A percentile compares a stretch with the other conserved stretches of the same genome.
These are phyloP conservation scores for Solanum microdontum DNA, from an alignment of 257 asterid species.

Conservation along the genomic window DNA sequence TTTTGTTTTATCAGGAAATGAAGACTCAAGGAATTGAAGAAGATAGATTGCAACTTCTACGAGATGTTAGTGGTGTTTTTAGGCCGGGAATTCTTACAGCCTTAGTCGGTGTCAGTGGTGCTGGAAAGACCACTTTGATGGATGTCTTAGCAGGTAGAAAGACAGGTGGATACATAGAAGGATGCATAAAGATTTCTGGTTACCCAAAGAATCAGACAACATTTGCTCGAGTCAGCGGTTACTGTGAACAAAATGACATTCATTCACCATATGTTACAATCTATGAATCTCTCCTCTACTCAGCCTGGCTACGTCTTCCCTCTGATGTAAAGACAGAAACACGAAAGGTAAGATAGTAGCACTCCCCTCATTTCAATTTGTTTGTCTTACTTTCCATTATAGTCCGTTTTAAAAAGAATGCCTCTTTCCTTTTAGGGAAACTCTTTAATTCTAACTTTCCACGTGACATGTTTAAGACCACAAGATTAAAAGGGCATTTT, in stretches of 20 bases:
- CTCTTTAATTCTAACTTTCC: background rate
- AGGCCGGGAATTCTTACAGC: constrained; percentile 82
- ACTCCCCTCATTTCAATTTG: background rate
- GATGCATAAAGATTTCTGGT: constrained; percentile 61
- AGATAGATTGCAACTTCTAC: constrained; percentile 48
- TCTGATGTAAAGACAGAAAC: constrained; percentile 59
- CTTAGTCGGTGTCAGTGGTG: constrained; percentile 82
- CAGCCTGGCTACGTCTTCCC: constrained; percentile 88
- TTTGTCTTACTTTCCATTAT: background rate
- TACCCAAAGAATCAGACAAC: constrained; percentile 69
- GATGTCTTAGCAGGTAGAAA: constrained; percentile 87
- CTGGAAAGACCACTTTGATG: constrained; percentile 92
- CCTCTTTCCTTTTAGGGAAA: background rate
- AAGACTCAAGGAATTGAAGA: constrained; percentile 53
- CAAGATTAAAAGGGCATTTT: background rate
- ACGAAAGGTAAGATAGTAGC: constrained; percentile 40
- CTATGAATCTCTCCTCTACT: constrained; percentile 68
- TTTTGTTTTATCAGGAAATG: constrained; percentile 50
- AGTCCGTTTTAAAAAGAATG: background rate
- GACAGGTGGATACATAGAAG: constrained; percentile 76
- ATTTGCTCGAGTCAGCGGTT: constrained; percentile 83
- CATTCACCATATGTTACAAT: constrained; percentile 87
- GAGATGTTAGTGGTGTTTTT: constrained; percentile 74
- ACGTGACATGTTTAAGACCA: background rate
- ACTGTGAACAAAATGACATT: constrained; percentile 84